These are phyloP conservation scores for Primulina eburnea DNA, from an alignment of 257 asterid species.

Conservation along the genomic window DNA sequence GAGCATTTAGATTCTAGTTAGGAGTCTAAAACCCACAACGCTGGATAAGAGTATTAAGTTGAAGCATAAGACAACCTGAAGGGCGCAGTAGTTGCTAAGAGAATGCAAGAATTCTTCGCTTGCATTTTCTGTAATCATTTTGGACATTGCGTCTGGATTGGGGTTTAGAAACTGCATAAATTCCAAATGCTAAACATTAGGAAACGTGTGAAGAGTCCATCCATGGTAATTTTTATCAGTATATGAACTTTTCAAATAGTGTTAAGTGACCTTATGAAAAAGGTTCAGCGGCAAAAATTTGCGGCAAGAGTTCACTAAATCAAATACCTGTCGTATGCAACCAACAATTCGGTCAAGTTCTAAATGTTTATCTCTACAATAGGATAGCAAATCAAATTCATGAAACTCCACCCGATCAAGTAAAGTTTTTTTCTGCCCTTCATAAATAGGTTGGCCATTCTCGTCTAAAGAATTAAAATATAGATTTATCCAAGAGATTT, in stretches of 20 bases:
- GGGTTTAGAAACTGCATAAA: conserved; percentile 88
- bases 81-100: conserved; percentile 94
- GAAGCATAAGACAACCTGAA: conserved; percentile 58
- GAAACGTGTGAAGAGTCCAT: not conserved
- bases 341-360: conserved; percentile 98
- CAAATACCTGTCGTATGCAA: conserved; percentile 95
- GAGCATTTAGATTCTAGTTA: conserved; percentile 18
- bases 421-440: conserved; percentile 72
- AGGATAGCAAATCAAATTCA: conserved; percentile 90
- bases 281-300: conserved; percentile 22
- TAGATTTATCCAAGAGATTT: conserved; percentile 95
- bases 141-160: conserved; percentile 99
- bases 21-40: conserved; percentile 14
- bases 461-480: conserved; percentile 93
- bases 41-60: conserved; percentile 20
- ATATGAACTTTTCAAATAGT: too few relatives aligned
- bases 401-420: conserved; percentile 92
- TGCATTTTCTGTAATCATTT: conserved; percentile 88
- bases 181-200: not conserved
- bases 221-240: not conserved
- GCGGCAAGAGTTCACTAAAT: conserved; percentile 11
- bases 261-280: conserved; percentile 3
- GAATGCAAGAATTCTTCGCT: conserved; percentile 90
- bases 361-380: conserved; percentile 78
- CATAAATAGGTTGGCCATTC: conserved; percentile 79